Percentiles rank a stretch among this genome's conserved stretches.
Conservation (phyloP, 169 alveolate species). For the Condylostoma magnum region DNA sequence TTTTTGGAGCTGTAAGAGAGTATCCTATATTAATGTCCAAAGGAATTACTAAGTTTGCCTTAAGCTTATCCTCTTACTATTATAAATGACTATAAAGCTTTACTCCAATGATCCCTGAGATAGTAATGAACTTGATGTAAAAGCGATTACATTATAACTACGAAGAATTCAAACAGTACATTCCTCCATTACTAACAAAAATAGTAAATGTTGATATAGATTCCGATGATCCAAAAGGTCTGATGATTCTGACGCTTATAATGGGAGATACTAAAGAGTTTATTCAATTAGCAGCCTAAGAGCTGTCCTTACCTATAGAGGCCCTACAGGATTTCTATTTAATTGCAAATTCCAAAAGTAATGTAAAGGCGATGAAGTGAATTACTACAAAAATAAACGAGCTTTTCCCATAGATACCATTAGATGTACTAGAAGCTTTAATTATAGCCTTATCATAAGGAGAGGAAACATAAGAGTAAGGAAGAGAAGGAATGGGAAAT, state of each 20-base stretch:
- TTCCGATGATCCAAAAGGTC: background rate
- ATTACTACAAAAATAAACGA: background rate
- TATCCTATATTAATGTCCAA: background rate
- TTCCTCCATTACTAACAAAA: background rate
- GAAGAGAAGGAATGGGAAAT: conserved; percentile 6
- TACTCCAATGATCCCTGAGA: background rate
- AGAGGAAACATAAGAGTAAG: background rate
- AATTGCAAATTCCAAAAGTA: background rate
- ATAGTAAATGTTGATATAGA: background rate
- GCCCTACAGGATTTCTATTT: background rate
- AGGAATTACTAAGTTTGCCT: conserved; percentile 4
- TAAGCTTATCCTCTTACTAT: background rate
- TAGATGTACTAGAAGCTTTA: background rate
- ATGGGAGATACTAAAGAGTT: background rate
- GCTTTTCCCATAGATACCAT: background rate
- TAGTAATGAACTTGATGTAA: background rate
- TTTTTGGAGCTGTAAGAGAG: background rate
- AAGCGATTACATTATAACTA: background rate
- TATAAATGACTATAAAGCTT: background rate
- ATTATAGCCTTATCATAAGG: background rate
- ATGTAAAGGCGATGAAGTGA: background rate
- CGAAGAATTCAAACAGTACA: background rate
- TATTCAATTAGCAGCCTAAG: background rate
- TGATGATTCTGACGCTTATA: background rate
- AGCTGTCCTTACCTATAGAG: background rate